Conservation (phyloP, 2,329 filamentous ascomycete genomes). For the Aspergillus sp. region DNA sequence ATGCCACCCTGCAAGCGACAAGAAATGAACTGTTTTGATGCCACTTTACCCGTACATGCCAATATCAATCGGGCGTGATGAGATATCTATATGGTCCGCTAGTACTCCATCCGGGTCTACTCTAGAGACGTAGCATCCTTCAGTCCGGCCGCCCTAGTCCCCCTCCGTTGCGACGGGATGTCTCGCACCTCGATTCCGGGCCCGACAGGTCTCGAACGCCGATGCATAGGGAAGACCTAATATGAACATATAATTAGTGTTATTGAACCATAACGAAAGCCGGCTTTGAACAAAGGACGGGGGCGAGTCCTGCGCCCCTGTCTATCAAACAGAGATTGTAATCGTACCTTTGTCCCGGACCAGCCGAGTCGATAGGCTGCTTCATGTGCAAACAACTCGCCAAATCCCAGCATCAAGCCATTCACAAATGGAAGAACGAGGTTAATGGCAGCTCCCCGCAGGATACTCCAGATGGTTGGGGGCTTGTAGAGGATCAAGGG, state of each 20-base stretch:
- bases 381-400: conserved; percentile 95
- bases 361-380: conserved; percentile 90
- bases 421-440: conserved; percentile 94
- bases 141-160: conserved; percentile 57
- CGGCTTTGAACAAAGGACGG: not conserved
- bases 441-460: conserved; percentile 92
- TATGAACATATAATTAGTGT: not conserved
- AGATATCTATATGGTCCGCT: conserved; percentile 9
- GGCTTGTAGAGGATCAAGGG: conserved; percentile 71
- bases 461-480: conserved; percentile 79
- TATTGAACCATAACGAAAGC: not conserved
- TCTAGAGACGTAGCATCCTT: conserved; percentile 70
- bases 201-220: conserved; percentile 68
- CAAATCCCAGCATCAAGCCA: conserved; percentile 96
- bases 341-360: conserved; percentile 83
- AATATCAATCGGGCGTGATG: conserved; percentile 5
- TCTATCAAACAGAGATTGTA: not conserved
- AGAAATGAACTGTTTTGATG: not conserved
- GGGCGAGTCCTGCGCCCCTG: no score
- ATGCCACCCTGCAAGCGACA: not conserved
- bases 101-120: conserved; percentile 38
- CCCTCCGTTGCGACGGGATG: conserved; percentile 57
- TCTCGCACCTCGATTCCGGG: conserved; percentile 81
- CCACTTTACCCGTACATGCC: not conserved
- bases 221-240: conserved; percentile 61